Base-by-base conservation (phyloP, 2,329 filamentous ascomycete species). In the Neopestalotiopsis clavispora region DNA sequence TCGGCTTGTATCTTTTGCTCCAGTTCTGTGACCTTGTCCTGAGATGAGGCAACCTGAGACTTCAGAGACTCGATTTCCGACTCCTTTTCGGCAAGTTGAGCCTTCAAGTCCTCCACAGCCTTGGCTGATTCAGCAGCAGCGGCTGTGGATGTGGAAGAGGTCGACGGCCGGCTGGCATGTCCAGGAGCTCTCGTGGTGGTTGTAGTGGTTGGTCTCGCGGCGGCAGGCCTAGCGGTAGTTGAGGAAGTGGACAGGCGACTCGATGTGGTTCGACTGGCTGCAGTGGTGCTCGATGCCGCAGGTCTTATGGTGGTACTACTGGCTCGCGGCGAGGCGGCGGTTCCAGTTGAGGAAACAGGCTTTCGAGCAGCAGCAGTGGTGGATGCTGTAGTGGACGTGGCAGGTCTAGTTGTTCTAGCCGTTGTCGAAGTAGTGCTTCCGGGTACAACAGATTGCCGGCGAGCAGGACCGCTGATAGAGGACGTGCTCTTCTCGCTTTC, bases 21-120 rank as follows among this genome's bases (percentile, higher is more conserved):
- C 23, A 91, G 82, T 72, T 87, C 84, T 2, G 83, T 75, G 67
- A 91, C 83, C 74, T 86, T 90, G 65, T 84, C 85, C 74, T 90
- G 82, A 0, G 87, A 88, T 9, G 84, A 79, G 68, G 84, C 80
- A 63, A 91, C 84, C 73, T 91, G 85, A 5, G 82, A 81, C 76
- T 87, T 89, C 38, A 91, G 83, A 13, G 85, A 79, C 67, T 86
- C 83, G 10, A 91, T 86, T 74, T 90, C 86, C 6, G 83, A 77
- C 74, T 91, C 88, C 71, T 87, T 89, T 40, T 87, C 84, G 4
- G 83, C 81, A 28, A 91, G 81, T 78, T 90, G 90, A 7, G 82
- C 78, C 80, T 89, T 91, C 58, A 91, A 82, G 60, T 88, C 85
- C 64, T 91, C 89, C 3, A 88, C 80, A 74, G 89, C 88, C 79